Base-by-base conservation (phyloP, 2,329 filamentous ascomycete genomes). In the Diatrype stigma region DNA sequence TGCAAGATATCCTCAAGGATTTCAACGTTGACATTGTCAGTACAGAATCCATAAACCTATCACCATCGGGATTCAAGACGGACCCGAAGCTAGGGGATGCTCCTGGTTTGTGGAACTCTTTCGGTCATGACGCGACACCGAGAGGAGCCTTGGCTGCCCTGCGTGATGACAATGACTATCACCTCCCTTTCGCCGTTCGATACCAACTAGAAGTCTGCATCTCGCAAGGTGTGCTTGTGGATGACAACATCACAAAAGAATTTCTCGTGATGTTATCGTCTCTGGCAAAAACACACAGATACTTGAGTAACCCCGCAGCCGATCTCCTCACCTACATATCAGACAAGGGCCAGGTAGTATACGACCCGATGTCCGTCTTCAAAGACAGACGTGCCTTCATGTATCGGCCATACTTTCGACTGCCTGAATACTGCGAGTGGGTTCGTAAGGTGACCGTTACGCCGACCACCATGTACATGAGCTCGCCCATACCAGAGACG, bases 181-280 rank as follows among this genome's bases (percentile, higher is more conserved):
- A 70, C 49, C 73, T 93, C 3, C 72, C 81, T 0, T 96, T 91
- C 54, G 72, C 83, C 1, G 81, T 96, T 1, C 81, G 90, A 16
- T 99, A 97, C 63, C 91, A 96, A 65, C 79, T 99, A 0, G 93
- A 99, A 67, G 92, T 90, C 0, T 97, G 93, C 64, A 78, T 97
- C n/a, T 96, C 92, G 0, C 82, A 87, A 26, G 84, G 85, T 0
- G 76, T 84, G 22, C 71, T 99, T 12, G 86, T 86, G 48, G 93
- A 96, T 66, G 82, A 90, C 63, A 87, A 80, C 45, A 79, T 97
- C 42, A 78, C 74, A 1, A 65, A 69, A 1, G 76, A 82, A 2
- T 97, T 97, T 57, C 70, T 96, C 2, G 65, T 75, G 26, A 77
- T 71, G 40, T 75, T 97, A 3, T 66, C 72, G 2, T 61, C 71